Evolutionary conservation across 441 rosid genomes (phyloP).

Genomic region (Aquilaria agallochum): DNA sequence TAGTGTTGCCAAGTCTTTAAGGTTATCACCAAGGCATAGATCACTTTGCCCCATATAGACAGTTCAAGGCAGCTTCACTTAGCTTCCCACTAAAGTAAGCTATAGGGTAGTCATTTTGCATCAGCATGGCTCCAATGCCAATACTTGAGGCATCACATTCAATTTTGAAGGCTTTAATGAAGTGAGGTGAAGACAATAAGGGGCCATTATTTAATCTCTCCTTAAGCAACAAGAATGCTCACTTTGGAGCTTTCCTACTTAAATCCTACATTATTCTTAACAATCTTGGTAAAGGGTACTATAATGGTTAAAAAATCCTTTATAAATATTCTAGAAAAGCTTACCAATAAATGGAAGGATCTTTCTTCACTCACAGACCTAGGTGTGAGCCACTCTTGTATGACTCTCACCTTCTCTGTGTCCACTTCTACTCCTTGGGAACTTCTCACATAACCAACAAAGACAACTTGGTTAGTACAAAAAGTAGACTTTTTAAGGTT

Average conservation of each 20-base stretch:
- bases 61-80: background rate
- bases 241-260: background rate
- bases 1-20: background rate
- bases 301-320: background rate
- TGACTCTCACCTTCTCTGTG: background rate
- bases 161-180: background rate
- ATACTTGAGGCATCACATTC: background rate
- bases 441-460: background rate
- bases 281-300: background rate
- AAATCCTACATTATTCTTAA: background rate
- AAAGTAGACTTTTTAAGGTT: background rate
- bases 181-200: background rate
- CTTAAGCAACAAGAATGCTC: background rate
- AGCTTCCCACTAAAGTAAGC: background rate
- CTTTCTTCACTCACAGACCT: background rate
- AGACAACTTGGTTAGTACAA: background rate
- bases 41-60: background rate
- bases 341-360: background rate
- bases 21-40: background rate
- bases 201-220: background rate
- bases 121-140: background rate
- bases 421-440: background rate
- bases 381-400: background rate
- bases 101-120: background rate
- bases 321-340: background rate